Conservation (phyloP, 495 filamentous ascomycete genomes). For the Hypoxylon fuscum region DNA sequence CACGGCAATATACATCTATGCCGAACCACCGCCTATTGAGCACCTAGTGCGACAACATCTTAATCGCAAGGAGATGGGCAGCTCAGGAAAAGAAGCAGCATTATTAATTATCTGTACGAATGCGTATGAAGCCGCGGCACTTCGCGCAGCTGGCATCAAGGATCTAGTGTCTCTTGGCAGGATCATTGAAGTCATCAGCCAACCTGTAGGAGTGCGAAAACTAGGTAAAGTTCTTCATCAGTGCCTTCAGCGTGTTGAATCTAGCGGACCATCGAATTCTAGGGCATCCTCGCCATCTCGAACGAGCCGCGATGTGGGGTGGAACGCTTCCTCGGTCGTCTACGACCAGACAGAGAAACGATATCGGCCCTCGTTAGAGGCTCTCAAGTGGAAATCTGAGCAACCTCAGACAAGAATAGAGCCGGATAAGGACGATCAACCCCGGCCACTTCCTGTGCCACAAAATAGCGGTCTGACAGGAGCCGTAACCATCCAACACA, state of each 20-base stretch:
- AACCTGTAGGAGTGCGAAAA: slow-evolving; percentile 36
- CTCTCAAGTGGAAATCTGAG: slow-evolving; percentile 31
- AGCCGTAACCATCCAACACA: slow-evolving; percentile 1
- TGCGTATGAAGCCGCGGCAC: slow-evolving; percentile 36
- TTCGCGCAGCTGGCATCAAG: slow-evolving; percentile 32
- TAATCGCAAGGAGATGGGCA: slow-evolving; percentile 12
- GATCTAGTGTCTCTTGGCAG: slow-evolving; percentile 30
- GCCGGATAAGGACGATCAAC: neutral
- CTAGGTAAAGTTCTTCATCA: slow-evolving; percentile 29
- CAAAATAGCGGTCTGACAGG: neutral
- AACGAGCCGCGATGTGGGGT: neutral
- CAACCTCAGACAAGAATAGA: slow-evolving; percentile 5
- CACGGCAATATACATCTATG: slow-evolving; percentile 35
- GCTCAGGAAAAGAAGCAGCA: slow-evolving; percentile 19
- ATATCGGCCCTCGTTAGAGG: slow-evolving; percentile 25
- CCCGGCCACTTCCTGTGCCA: neutral
- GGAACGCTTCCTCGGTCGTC: slow-evolving; percentile 15
- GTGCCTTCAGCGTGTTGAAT: slow-evolving; percentile 27
- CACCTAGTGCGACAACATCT: slow-evolving; percentile 20
- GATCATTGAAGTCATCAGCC: slow-evolving; percentile 39
- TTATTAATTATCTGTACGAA: slow-evolving; percentile 38
- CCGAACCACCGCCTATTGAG: slow-evolving; percentile 39
- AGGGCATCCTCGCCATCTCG: slow-evolving; percentile 13
- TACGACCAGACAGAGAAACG: slow-evolving; percentile 7
- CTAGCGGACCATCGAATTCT: slow-evolving; percentile 1